Base-by-base conservation (phyloP, 805 yeast species). In the Scheffersomyces amazonensis region DNA sequence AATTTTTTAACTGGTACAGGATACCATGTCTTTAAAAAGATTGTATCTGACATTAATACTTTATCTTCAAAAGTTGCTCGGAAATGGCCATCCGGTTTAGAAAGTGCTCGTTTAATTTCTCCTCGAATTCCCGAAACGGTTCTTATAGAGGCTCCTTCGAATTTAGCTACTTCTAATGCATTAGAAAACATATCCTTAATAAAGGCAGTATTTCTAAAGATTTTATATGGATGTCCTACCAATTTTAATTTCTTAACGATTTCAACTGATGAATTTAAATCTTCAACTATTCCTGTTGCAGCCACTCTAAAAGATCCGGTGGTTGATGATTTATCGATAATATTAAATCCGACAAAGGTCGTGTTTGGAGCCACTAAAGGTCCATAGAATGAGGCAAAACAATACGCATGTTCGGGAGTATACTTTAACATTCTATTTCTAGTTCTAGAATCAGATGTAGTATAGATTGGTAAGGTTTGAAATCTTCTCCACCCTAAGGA, bases 401-500 rank as follows among this genome's bases (percentile, higher is more conserved):
- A 93, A 60, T 85, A 91, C 17, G 96, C 87, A 62, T 93, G 99
- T 57, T 93, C 99, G 6, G 99, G 99, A 0, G 99, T 93, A 60
- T 93, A 93, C 59, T 93, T 93, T 66, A 93, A 75, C 96, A 93
- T 87, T 69, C 99, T 83, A 55, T 90, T 91, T 71, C 99, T 79
- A 11, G 99, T 93, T 66, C 99, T 77, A 5, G 99, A 93, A 63
- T 93, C 99, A 5, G 96, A 81, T 0, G 99, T 93, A 3, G 99
- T 90, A 60, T 90, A 93, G 18, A 93, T 76, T 7, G 99, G 99
- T 39, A 91, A 67, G 0, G 99, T 90, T 64, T 93, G 99, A 69
- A 93, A 95, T 62, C 99, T 76, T 69, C 99, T 81, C 99, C 99
- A 93, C 27, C 99, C 99, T 31, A 93, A 66, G 0, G 98, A 91